These are phyloP conservation scores for Staphylotrichum longicolle DNA, from an alignment of 495 filamentous ascomycete genomes.

Conservation along the genomic window DNA sequence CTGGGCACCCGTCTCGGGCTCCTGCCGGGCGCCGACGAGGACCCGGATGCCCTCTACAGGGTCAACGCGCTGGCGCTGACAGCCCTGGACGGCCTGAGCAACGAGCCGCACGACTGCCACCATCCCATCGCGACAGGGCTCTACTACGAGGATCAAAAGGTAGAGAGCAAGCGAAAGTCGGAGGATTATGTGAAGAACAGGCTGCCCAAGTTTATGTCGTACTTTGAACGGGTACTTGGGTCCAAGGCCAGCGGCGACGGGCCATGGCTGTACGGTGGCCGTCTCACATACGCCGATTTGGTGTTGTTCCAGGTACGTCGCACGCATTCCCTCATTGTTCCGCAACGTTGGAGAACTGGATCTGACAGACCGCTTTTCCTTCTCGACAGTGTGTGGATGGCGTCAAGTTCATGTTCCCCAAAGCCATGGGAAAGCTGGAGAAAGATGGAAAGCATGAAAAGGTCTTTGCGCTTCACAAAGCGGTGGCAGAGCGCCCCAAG, in stretches of 20 bases:
- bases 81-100: conserved; percentile 60
- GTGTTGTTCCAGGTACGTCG: conserved; percentile 61
- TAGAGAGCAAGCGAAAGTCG: conserved; percentile 50
- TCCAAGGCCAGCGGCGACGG: conserved; percentile 54
- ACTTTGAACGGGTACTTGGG: conserved; percentile 60
- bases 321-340: background rate
- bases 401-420: conserved; percentile 61
- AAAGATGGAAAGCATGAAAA: conserved; percentile 47
- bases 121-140: conserved; percentile 56
- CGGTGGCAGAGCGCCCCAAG: conserved; percentile 51
- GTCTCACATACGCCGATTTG: conserved; percentile 64
- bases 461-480: conserved; percentile 56
- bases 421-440: conserved; percentile 49
- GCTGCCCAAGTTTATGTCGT: conserved; percentile 63
- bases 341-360: background rate
- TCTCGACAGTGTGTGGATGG: conserved; percentile 45
- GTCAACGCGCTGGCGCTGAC: conserved; percentile 60
- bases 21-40: conserved; percentile 39
- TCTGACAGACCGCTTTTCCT: background rate
- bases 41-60: conserved; percentile 48
- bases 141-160: conserved; percentile 69
- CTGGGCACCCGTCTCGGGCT: conserved; percentile 55
- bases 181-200: conserved; percentile 55
- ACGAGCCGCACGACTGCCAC: conserved; percentile 66
- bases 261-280: conserved; percentile 57